Percentiles rank a stretch among this genome's conserved stretches.
These are phyloP conservation scores for Stentor roeselii DNA, from an alignment of 73 alveolate species.

Conservation along the genomic window DNA sequence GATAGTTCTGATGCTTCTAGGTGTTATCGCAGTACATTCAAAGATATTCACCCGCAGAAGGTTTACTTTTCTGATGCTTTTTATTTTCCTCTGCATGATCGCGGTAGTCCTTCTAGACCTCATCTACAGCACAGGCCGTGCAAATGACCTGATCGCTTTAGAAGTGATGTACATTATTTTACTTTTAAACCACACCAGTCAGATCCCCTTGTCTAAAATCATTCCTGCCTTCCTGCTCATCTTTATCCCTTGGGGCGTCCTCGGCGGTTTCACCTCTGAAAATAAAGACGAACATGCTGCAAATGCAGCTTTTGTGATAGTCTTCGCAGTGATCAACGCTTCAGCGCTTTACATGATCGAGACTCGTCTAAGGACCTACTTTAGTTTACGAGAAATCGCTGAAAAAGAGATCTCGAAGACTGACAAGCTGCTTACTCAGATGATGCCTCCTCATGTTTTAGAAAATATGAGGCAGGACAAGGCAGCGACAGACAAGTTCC, in stretches of 20 bases:
- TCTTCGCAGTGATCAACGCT: neutral
- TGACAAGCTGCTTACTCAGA: too few relatives aligned
- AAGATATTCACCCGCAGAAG: neutral
- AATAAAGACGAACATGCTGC: neutral
- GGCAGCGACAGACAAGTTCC: constrained; percentile 52
- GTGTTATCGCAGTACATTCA: neutral
- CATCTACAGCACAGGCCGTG: neutral
- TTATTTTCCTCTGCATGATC: neutral
- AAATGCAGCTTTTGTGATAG: neutral
- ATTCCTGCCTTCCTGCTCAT: neutral
- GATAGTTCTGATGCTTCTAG: neutral
- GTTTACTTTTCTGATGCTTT: neutral
- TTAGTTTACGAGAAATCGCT: too few relatives aligned
- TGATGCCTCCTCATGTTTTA: too few relatives aligned
- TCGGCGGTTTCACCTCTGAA: neutral
- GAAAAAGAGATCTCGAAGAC: too few relatives aligned
- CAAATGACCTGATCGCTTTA: neutral
- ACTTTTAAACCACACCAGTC: neutral
- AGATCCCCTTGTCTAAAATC: neutral
- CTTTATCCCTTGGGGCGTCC: constrained; percentile 13
- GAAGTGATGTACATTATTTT: neutral
- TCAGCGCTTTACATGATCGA: neutral
- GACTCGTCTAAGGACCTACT: too few relatives aligned
- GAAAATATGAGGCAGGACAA: too few relatives aligned
- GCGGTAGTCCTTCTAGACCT: neutral